Evolutionary conservation across 2,329 filamentous ascomycete genomes (phyloP).

Genomic region (Ceratocystiopsis sp.): DNA sequence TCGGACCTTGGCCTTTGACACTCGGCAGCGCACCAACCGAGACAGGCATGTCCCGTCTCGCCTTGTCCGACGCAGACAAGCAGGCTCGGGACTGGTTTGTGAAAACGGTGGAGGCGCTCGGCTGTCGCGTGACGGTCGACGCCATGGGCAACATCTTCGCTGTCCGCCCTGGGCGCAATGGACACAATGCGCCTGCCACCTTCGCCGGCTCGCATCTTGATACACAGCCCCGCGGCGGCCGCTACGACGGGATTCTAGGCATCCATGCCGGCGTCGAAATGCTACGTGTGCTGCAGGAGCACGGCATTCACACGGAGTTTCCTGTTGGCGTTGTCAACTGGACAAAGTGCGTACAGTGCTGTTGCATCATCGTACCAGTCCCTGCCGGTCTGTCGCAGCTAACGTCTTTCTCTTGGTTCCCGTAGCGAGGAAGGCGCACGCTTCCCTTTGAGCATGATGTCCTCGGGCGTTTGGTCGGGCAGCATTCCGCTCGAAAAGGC

Average conservation of each 20-base stretch:
- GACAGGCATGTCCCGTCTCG: constrained; percentile 60
- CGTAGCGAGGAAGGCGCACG: constrained; percentile 60
- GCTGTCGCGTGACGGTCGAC: constrained; percentile 52
- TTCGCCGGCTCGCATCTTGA: constrained; percentile 56
- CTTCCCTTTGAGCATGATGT: constrained; percentile 57
- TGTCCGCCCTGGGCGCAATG: constrained; percentile 41
- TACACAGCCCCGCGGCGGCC: constrained; percentile 45
- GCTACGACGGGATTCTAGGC: constrained; percentile 65
- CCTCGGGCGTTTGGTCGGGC: constrained; percentile 64
- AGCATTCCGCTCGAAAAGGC: constrained; percentile 42
- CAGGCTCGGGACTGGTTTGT: constrained; percentile 61
- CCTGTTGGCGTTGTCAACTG: constrained; percentile 63
- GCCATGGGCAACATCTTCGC: constrained; percentile 76
- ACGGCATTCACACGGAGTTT: constrained; percentile 50
- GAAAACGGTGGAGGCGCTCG: constrained; percentile 40
- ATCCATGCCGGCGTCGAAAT: constrained; percentile 58
- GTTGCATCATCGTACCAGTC: neutral
- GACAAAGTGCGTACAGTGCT: constrained; percentile 38
- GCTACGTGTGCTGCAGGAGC: constrained; percentile 50
- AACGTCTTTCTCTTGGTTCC: neutral
- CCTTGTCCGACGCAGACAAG: constrained; percentile 56
- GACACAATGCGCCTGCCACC: constrained; percentile 40
- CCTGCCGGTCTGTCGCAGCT: neutral
- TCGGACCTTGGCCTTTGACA: constrained; percentile 1
- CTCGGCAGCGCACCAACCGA: constrained; percentile 33